Base-by-base conservation (phyloP, 306 rosid species). In the Fragaria ananassa region DNA sequence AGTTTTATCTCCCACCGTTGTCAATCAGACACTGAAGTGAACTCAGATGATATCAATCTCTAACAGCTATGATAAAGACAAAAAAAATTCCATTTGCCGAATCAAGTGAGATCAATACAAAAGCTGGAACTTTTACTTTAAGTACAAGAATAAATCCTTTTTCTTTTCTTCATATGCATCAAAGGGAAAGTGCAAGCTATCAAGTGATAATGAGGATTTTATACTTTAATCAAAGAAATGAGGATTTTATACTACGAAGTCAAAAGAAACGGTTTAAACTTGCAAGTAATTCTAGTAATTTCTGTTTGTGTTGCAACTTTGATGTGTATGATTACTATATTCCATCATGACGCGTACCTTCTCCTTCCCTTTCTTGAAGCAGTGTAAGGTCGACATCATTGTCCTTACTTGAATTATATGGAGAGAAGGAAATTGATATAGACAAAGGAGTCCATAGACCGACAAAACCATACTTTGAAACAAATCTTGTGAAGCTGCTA, bases 181-280 rank as follows among this genome's bases (percentile, higher is more conserved):
- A 12, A 46, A 12, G 50, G 50, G 2, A 46, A 46, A 12, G 14
- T 10, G 14, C 14, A 46, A 47, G 19, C 53, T 1, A 47, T 47
- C 53, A 47, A 47, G 53, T 47, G 53, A 42, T 13, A 12, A 47
- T 47, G 53, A 14, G 51, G 18, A 12, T 13, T 12, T 13, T 3
- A 13, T 12, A 1, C 0, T 46, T 29, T 29, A 29, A 42, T 42
- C 12, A 42, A 42, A 10, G 0, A 15, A 3, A 47, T 47, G 53
- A 14, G 51, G 18, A 12, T 46, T 12, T 13, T 3, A 13, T 12
- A 1, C 0, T 46, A 46, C 34, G 3, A 11, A 25, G 64, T 58
- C 64, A 58, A 58, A 58, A 58, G 64, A 58, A 58, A 11, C 35
- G 64, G 64, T 23, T 58, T 58, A 58, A 58, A 11, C 35, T 58